Evolutionary conservation across 2,329 filamentous ascomycete species (phyloP), one percentile per base, ranked within the genome.

Genomic region (Cladophialophora exuberans): DNA sequence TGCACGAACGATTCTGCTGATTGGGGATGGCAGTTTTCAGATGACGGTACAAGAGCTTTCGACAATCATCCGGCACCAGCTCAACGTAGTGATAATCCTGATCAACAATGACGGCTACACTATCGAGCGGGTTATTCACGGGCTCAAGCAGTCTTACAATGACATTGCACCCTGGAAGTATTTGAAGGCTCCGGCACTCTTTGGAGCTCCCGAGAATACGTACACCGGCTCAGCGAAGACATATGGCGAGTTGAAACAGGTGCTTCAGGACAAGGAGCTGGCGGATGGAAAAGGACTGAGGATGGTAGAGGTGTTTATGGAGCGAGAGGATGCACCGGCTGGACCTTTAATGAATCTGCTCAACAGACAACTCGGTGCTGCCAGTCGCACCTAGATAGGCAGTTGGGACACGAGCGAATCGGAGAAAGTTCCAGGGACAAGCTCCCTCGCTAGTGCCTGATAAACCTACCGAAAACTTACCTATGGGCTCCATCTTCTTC

Each of bases 81-180:
- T 82, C 22, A 71, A 79, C 33, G 73, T 79, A 2, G 68, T 76
- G 2, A 85, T 96, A 58, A 93, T 95, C 70, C 79, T 93, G 60
- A 87, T 95, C 63, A 90, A 88, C 79, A 95, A 95, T 69, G 84
- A 93, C 41, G 91, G 91, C 11, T 96, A 88, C 74, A 94, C 90
- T 10, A 94, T 95, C 69, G 90, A 96, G 74, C 84, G 90, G 28
- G 88, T 84, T 70, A 95, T 96, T 66, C 90, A 96, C 71, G 90
- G 90, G 48, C 87, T 87, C 83, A 77, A 91, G 6, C 88, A 83
- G 22, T 69, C 67, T 17, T 96, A 96, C 77, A 96, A 96, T 67
- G 89, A 96, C 67, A 85, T 96, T 54, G 79, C 82, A 53, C 71
- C 76, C 9, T 96, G 91, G 91, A 78, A 86, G 43, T 88, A 86